Conservation (phyloP, 768 basidiomycete genomes). For the Neoboletus magnificus region DNA sequence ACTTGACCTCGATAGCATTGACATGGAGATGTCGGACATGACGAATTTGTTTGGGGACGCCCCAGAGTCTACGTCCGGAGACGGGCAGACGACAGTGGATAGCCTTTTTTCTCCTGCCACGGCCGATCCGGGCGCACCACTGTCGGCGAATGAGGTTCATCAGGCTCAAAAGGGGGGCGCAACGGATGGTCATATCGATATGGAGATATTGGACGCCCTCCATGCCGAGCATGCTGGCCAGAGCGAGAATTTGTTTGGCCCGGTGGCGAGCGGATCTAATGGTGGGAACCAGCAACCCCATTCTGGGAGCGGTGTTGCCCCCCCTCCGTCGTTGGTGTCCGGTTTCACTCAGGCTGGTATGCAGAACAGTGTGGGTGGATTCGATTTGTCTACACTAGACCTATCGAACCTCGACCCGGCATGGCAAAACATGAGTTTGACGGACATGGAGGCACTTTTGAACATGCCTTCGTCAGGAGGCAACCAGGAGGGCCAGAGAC, state of each 20-base stretch:
- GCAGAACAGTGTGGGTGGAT: slow-evolving; percentile 30
- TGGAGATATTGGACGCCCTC: slow-evolving; percentile 37
- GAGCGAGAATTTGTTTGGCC: slow-evolving; percentile 21
- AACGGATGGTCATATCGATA: slow-evolving; percentile 27
- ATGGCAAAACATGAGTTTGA: slow-evolving; percentile 45
- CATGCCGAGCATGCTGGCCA: slow-evolving; percentile 20
- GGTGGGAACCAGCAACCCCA: slow-evolving; percentile 10
- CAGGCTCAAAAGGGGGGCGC: slow-evolving; percentile 18
- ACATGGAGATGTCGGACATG: slow-evolving; percentile 54
- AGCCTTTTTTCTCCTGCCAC: slow-evolving; percentile 51
- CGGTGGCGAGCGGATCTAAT: slow-evolving; percentile 27
- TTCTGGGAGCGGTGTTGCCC: slow-evolving; percentile 25
- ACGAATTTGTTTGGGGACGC: slow-evolving; percentile 55
- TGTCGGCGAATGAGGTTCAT: slow-evolving; percentile 13
- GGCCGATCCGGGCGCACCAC: slow-evolving; percentile 18
- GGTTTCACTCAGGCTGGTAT: slow-evolving; percentile 34
- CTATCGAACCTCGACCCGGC: slow-evolving; percentile 42
- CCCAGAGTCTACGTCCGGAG: slow-evolving; percentile 34
- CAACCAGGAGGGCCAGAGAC: slow-evolving; percentile 25
- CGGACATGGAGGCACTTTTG: slow-evolving; percentile 55
- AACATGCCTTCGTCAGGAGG: slow-evolving; percentile 36
- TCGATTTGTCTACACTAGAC: slow-evolving; percentile 50
- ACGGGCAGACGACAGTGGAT: slow-evolving; percentile 38
- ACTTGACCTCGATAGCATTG: slow-evolving; percentile 66
- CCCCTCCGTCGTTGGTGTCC: slow-evolving; percentile 41